Conservation (phyloP, 371 early-diverging fungal genomes). For the Conidiobolus incongruus region DNA sequence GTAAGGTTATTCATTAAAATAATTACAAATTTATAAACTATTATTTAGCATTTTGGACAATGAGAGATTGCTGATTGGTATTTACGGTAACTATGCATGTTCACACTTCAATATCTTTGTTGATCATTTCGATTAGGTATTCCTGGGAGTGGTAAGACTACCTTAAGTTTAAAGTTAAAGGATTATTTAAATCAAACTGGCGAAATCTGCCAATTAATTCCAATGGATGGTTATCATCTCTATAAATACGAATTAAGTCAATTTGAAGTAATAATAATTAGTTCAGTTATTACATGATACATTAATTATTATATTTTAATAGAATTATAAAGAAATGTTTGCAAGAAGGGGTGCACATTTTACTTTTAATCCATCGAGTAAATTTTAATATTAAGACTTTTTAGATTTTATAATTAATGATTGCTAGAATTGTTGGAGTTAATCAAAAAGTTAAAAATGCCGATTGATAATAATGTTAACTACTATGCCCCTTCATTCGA, state of each 20-base stretch:
- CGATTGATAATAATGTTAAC: too few relatives aligned
- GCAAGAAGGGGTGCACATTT: slow-evolving; percentile 21
- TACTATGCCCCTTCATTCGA: slow-evolving; percentile 19
- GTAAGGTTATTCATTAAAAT: too few relatives aligned
- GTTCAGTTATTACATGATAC: neutral
- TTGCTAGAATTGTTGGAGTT: too few relatives aligned
- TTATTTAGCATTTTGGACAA: too few relatives aligned
- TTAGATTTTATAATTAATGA: too few relatives aligned
- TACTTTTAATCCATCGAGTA: slow-evolving; percentile 23
- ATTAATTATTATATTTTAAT: neutral
- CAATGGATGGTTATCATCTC: slow-evolving; percentile 25
- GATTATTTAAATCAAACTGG: neutral
- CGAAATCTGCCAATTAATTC: slow-evolving; percentile 4
- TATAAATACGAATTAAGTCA: slow-evolving; percentile 8
- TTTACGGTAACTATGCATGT: too few relatives aligned
- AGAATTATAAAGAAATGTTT: slow-evolving; percentile 15
- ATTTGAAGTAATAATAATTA: slow-evolving; percentile 8
- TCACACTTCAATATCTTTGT: too few relatives aligned
- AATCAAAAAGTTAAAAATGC: too few relatives aligned
- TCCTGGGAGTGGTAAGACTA: slow-evolving; percentile 21
- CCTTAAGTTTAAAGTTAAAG: slow-evolving; percentile 9
- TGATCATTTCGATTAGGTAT: too few relatives aligned
- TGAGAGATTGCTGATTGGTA: too few relatives aligned
- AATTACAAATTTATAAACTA: too few relatives aligned
- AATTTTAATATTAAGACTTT: too few relatives aligned